Base-by-base conservation (phyloP, 257 asterid species). In the Solanum lycopersicoides region DNA sequence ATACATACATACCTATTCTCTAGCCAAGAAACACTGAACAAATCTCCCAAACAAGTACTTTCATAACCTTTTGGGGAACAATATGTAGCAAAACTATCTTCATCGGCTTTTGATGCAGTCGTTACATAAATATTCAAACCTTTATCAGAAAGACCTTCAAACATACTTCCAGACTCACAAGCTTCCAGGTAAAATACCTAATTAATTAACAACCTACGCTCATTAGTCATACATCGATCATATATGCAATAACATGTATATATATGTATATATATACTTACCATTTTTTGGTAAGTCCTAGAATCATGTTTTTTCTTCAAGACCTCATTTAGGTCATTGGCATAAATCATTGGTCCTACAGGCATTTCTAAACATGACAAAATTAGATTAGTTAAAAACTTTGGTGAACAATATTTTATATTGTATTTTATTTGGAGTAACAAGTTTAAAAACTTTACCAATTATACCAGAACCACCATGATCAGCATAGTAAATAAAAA, bases 161-260 rank as follows among this genome's bases (percentile, higher is more conserved):
- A 96, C 86, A 96, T 94, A 86, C 98, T 96, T 90, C 99, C 99
- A 42, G 98, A 32, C 68, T 96, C 99, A 83, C 99, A 96, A 89
- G 99, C 97, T 93, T 96, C 99, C 12, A 96, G 85, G 92, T 95
- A 95, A 90, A 96, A 93, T 77, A 95, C 98, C 99, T 96, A 79
- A 34, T 71, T 9, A 34, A 34, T 35, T 20, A 34, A 35, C 28
- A 71, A 56, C 5, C 12, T 1, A 56, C 12, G 65, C 7, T 56
- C 12, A 56, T 56, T 56, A 56, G 20, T 20, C 65, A 56, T 56
- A 56, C 5, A 23, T 56, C 12, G 4, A 56, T 50, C 9, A 14
- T 47, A 47, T 9, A 41, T 41, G 9, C 42, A 39, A 39, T 39
- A 39, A 41, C 3, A 41, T 41, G 8, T 9, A 41, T 47, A 47